These are phyloP conservation scores for Umbilicaria muhlenbergii DNA, from an alignment of 495 filamentous ascomycete species.

Conservation along the genomic window DNA sequence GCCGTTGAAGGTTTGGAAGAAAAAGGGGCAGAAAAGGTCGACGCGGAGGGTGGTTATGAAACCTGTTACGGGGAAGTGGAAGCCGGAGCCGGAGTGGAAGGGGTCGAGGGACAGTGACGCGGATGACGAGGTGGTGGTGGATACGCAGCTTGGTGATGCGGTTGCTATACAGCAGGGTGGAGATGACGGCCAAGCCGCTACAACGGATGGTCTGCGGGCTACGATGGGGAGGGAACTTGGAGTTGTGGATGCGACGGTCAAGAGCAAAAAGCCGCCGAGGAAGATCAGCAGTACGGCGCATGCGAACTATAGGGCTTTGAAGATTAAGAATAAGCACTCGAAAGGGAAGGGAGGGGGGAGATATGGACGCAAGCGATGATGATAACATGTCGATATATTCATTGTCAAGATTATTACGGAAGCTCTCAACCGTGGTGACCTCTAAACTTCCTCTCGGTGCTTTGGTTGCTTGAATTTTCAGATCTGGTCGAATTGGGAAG, in stretches of 20 bases:
- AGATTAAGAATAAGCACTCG: slow-evolving; percentile 46
- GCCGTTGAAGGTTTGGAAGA: slow-evolving; percentile 58
- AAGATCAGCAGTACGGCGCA: slow-evolving; percentile 64
- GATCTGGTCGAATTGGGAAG: no score
- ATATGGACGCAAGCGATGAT: slow-evolving; percentile 28
- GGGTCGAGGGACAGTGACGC: slow-evolving; percentile 14
- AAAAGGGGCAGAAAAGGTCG: slow-evolving; percentile 82
- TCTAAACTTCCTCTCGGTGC: no score
- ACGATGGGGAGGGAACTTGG: background rate
- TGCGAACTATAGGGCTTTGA: slow-evolving; percentile 70
- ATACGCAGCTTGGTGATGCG: slow-evolving; percentile 25
- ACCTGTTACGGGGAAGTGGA: slow-evolving; percentile 28
- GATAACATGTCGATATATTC: background rate
- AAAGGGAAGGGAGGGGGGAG: slow-evolving; percentile 27
- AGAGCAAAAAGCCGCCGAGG: slow-evolving; percentile 19
- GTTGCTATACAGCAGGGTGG: slow-evolving; percentile 8
- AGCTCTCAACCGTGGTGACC: no score
- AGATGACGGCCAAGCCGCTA: slow-evolving; percentile 11
- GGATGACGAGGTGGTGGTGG: slow-evolving; percentile 19
- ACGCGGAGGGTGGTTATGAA: slow-evolving; percentile 66
- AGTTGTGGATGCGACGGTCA: slow-evolving; percentile 5
- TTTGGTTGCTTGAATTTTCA: no score
- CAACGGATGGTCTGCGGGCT: slow-evolving; percentile 5
- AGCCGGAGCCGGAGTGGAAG: slow-evolving; percentile 14
- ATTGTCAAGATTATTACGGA: no score